Evolutionary conservation across 2,329 filamentous ascomycete genomes (phyloP).

Genomic region (Fusarium nisikadoi): DNA sequence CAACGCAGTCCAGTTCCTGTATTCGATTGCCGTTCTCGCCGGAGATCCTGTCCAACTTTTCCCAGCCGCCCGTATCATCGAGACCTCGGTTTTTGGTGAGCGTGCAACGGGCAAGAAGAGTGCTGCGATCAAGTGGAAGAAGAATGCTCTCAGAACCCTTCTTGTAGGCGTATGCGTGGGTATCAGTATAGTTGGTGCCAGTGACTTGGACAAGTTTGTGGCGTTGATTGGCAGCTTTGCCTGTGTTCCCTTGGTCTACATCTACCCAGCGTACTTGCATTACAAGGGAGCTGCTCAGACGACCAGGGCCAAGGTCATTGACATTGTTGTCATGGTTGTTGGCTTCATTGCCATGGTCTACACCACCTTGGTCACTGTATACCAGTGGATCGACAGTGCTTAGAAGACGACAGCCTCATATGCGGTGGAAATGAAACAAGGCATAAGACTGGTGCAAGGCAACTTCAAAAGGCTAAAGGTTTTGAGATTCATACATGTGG

Average conservation of each 20-base stretch:
- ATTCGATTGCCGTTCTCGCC: slow-evolving; percentile 77
- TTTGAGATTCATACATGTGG: background rate
- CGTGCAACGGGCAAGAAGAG: slow-evolving; percentile 73
- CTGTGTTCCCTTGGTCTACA: slow-evolving; percentile 80
- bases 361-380: slow-evolving; percentile 70
- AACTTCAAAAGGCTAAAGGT: slow-evolving; percentile 27
- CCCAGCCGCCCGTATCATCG: slow-evolving; percentile 77
- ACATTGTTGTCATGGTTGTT: slow-evolving; percentile 70
- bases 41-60: slow-evolving; percentile 81
- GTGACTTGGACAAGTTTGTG: slow-evolving; percentile 78
- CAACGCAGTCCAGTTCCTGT: slow-evolving; percentile 79
- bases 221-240: slow-evolving; percentile 78
- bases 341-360: slow-evolving; percentile 76
- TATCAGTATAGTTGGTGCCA: slow-evolving; percentile 72
- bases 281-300: slow-evolving; percentile 72
- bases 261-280: slow-evolving; percentile 78
- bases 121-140: slow-evolving; percentile 76
- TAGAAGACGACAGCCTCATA: slow-evolving; percentile 3
- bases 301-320: slow-evolving; percentile 64
- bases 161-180: slow-evolving; percentile 69
- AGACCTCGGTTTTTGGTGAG: slow-evolving; percentile 73
- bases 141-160: slow-evolving; percentile 72
- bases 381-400: slow-evolving; percentile 49
- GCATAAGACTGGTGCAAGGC: slow-evolving; percentile 21
- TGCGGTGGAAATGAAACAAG: background rate